Evolutionary conservation across 208 protist species (phyloP).

Genomic region (Leishmania tarentolae): DNA sequence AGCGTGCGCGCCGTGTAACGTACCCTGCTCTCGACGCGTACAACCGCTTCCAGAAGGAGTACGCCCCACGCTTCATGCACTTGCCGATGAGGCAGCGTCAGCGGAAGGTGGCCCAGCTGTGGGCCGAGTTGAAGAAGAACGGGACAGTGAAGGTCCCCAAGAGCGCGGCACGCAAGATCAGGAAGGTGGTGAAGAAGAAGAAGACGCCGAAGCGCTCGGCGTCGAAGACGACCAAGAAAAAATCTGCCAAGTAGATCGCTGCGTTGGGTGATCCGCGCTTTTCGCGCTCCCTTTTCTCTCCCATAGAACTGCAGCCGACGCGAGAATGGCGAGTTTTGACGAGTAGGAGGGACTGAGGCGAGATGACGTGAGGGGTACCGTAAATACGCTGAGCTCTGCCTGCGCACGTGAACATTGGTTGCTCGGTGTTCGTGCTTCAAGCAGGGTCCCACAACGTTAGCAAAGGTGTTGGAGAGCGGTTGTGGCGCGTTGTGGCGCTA

Average conservation of each 20-base stretch:
- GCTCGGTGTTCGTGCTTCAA: background rate
- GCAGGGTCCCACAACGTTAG: background rate
- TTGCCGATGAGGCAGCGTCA: conserved; percentile 62
- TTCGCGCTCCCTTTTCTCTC: background rate
- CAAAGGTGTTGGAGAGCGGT: background rate
- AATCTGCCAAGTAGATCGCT: background rate
- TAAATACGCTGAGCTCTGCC: background rate
- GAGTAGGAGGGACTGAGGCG: background rate
- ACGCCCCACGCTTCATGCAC: conserved; percentile 54
- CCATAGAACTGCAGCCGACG: conserved; percentile 2
- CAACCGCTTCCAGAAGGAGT: conserved; percentile 73
- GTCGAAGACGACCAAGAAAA: background rate
- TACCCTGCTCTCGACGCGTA: conserved; percentile 74
- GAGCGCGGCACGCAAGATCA: conserved; percentile 34
- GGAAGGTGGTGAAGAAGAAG: conserved; percentile 23
- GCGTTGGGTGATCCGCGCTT: background rate
- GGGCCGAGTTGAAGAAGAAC: conserved; percentile 57
- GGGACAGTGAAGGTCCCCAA: conserved; percentile 36
- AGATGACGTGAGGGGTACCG: background rate
- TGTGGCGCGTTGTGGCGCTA: background rate
- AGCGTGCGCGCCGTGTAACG: conserved; percentile 39
- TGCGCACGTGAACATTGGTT: background rate
- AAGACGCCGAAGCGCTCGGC: background rate
- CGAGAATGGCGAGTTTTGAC: background rate
- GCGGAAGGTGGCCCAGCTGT: conserved; percentile 67